These are phyloP conservation scores for Martiniozyma asiatica DNA, from an alignment of 1,139 yeast genomes.

Conservation along the genomic window DNA sequence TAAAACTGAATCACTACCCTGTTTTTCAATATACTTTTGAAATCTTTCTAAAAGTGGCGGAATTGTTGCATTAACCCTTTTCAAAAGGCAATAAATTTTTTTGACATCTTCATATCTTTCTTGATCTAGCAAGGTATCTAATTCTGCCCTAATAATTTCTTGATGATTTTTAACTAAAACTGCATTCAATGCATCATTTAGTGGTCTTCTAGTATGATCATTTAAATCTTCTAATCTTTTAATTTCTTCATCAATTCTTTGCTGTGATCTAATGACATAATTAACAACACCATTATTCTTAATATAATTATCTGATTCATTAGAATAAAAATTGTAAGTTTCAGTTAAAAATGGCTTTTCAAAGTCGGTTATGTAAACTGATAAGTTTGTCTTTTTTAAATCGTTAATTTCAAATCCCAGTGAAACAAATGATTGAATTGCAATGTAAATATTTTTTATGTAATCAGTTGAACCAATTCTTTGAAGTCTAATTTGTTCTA, in stretches of 20 bases:
- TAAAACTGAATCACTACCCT: slow-evolving; percentile 60
- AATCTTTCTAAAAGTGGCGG: slow-evolving; percentile 68
- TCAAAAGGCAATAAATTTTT: slow-evolving; percentile 66
- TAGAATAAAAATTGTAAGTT: slow-evolving; percentile 61
- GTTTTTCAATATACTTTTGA: slow-evolving; percentile 60
- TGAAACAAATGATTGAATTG: slow-evolving; percentile 73
- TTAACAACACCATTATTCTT: slow-evolving; percentile 74
- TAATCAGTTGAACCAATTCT: slow-evolving; percentile 72
- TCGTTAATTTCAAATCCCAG: slow-evolving; percentile 73
- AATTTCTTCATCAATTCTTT: slow-evolving; percentile 72
- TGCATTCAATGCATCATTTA: slow-evolving; percentile 63
- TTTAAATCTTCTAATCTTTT: slow-evolving; percentile 71
- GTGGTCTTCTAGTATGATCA: slow-evolving; percentile 70
- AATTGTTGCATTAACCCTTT: slow-evolving; percentile 63
- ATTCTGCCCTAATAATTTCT: slow-evolving; percentile 64
- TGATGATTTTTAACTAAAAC: slow-evolving; percentile 76
- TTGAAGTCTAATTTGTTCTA: slow-evolving; percentile 65
- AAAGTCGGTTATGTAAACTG: slow-evolving; percentile 70
- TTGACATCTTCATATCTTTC: slow-evolving; percentile 68
- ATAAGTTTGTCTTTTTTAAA: slow-evolving; percentile 70
- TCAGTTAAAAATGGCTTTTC: slow-evolving; percentile 65
- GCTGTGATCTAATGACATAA: slow-evolving; percentile 79
- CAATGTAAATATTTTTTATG: slow-evolving; percentile 53
- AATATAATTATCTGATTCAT: slow-evolving; percentile 59
- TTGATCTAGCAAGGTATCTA: slow-evolving; percentile 59